Base-by-base conservation (phyloP, 768 basidiomycete species). In the Suillus weaverae region DNA sequence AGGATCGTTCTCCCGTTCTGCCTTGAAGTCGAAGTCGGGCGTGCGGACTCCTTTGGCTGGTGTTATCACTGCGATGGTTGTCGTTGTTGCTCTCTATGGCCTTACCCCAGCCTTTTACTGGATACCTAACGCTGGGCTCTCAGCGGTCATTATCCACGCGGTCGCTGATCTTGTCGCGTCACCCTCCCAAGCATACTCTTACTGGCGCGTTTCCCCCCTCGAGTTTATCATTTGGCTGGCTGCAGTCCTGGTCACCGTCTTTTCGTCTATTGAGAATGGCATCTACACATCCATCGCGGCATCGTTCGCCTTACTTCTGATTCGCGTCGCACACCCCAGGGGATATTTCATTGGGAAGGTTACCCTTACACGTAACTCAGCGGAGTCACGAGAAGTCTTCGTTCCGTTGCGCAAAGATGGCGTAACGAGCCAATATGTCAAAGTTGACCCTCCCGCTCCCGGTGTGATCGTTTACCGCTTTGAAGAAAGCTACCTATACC, bases 1-100 rank as follows among this genome's bases (percentile, higher is more conserved):
- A 14, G 97, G 97, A 2, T 98, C 96, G 1, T 99, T 99, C 85
- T 97, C 96, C 44, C 92, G 97, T n/a, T 92, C 95, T 3, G 97
- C 97, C 2, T 81, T 99, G 73, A 95, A 97, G 78, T 88, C 92
- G 36, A 98, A 97, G 77, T 96, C 94, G 0, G 97, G 97, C 56
- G 97, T 99, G n/a, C 87, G 97, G 61, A 99, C 97, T 3, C 97
- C 97, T 9, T 83, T 89, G 11, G 95, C 92, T 13, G 97, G 97
- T 63, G 83, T 95, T 64, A 73, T 91, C 69, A 91, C 94, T 26
- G 90, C 93, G 33, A 75, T 97, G 43, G 89, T 96, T 53, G 97
- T 99, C 69, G 84, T 99, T 63, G 89, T 98, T 64, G 95, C 97
- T 0, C 80, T 99, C 10, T 99, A 99, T 74, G 97, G 95, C 44